A percentile compares a stretch with the other conserved stretches of the same genome.
phyloP scores from a whole-genome alignment of 176 grass and related monocot genomes.

The Oropetium thomaeum region DNA sequence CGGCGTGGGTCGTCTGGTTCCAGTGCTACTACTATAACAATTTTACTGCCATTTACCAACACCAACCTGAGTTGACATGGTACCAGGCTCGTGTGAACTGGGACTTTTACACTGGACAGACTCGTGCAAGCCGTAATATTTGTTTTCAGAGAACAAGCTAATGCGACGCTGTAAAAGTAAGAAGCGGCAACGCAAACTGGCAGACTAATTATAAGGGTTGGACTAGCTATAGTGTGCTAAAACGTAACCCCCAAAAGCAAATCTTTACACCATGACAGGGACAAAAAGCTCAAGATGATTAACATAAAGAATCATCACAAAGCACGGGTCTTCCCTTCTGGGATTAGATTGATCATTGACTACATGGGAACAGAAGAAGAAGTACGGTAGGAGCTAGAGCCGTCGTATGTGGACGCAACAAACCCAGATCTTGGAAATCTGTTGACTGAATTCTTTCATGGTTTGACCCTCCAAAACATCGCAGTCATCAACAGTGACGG shows the following conservation, averaged over 20 bases:
- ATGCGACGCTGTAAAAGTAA: background rate
- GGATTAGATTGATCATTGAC: slow-evolving; percentile 13
- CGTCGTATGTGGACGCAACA: slow-evolving; percentile 5
- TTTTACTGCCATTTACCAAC: background rate
- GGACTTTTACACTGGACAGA: background rate
- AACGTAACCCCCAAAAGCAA: background rate
- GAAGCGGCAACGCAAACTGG: background rate
- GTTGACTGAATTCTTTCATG: background rate
- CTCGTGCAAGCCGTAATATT: background rate
- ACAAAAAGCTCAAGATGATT: background rate
- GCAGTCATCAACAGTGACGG: background rate
- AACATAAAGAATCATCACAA: background rate
- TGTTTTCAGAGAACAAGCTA: background rate
- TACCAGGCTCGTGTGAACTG: background rate
- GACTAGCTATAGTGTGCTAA: background rate
- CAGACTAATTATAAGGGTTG: background rate
- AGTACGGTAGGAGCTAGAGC: too few relatives aligned
- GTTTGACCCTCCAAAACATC: background rate
- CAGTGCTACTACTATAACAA: background rate
- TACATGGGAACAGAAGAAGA: background rate
- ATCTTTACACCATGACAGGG: slow-evolving; percentile 8
- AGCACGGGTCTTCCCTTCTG: slow-evolving; percentile 10
- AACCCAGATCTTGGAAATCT: background rate
- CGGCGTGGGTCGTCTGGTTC: background rate
- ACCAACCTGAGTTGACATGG: background rate